Percentiles rank a stretch among this genome's conserved stretches.
These are phyloP conservation scores for Trichoderma hamatum DNA, from an alignment of 2,329 filamentous ascomycete species.

Conservation along the genomic window DNA sequence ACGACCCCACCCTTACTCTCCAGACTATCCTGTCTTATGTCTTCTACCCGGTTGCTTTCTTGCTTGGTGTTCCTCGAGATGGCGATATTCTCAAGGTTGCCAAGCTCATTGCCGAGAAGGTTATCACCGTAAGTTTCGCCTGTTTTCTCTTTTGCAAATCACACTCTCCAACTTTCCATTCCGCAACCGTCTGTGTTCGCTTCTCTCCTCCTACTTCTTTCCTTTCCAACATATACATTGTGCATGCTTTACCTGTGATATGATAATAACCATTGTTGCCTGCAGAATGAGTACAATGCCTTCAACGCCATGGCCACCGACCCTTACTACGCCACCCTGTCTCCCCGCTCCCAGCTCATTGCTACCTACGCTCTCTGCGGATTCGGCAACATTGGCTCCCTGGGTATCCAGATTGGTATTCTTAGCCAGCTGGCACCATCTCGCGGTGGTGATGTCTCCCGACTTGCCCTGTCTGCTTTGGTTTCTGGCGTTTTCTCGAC, in stretches of 20 bases:
- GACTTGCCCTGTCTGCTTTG: conserved; percentile 75
- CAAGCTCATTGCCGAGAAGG: conserved; percentile 80
- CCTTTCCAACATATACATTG: neutral
- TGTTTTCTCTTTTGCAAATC: neutral
- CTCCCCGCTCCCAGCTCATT: conserved; percentile 74
- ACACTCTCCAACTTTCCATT: neutral
- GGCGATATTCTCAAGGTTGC: conserved; percentile 70
- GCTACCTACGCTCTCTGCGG: conserved; percentile 84
- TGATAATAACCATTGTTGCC: conserved; percentile 16
- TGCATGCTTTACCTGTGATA: conserved; percentile 3
- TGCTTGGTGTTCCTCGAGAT: conserved; percentile 73
- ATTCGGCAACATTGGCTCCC: conserved; percentile 83
- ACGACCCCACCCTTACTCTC: conserved; percentile 67
- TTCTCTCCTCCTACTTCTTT: neutral
- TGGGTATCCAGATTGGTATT: conserved; percentile 89
- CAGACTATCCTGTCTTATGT: conserved; percentile 77
- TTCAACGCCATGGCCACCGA: conserved; percentile 63
- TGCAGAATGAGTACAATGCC: conserved; percentile 75
- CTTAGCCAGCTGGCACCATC: conserved; percentile 77
- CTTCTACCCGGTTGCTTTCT: conserved; percentile 76
- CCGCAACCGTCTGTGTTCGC: neutral
- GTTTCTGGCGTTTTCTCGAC: conserved; percentile 78
- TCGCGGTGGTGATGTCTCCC: conserved; percentile 73
- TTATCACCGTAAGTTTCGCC: conserved; percentile 63
- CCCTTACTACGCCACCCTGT: conserved; percentile 59